Conservation (phyloP, 352 stramenopile genomes). For the Phytophthora multivora region DNA sequence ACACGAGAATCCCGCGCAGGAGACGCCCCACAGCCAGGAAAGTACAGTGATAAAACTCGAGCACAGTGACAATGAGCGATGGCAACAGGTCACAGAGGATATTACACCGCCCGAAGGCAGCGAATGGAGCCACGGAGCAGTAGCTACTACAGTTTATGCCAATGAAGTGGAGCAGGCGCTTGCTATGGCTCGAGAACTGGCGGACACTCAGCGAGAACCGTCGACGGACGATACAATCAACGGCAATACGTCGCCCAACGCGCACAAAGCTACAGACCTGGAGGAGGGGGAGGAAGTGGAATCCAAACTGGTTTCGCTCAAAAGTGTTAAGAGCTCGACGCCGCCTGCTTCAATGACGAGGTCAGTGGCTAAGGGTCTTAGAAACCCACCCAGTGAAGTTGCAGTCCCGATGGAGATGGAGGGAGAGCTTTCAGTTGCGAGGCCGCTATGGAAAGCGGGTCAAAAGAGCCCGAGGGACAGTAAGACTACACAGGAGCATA, state of each 20-base stretch:
- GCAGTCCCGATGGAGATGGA: not conserved
- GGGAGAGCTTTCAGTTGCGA: slow-evolving; percentile 1
- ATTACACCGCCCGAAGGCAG: slow-evolving; percentile 20
- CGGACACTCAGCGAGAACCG: not conserved
- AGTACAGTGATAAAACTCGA: slow-evolving; percentile 8
- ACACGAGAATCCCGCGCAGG: not conserved
- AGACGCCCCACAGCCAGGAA: not conserved
- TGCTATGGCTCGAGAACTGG: slow-evolving; percentile 10
- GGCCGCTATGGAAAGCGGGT: slow-evolving; percentile 5
- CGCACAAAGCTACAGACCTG: not conserved
- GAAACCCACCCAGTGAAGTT: not conserved
- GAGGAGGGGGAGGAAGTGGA: slow-evolving; percentile 5
- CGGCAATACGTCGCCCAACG: slow-evolving; percentile 4
- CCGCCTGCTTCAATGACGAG: not conserved
- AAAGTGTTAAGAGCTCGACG: not conserved
- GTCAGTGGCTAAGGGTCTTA: slow-evolving; percentile 1
- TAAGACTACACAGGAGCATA: not conserved
- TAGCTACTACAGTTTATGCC: not conserved
- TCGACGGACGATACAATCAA: slow-evolving; percentile 20
- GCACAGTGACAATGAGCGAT: not conserved
- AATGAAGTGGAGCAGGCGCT: slow-evolving; percentile 12
- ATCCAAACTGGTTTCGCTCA: slow-evolving; percentile 9
- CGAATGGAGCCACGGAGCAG: slow-evolving; percentile 32
- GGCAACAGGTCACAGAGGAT: not conserved
- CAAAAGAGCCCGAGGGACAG: slow-evolving; percentile 1